Conservation (phyloP, 768 basidiomycete genomes). For the Sistotremastrum suecicum region DNA sequence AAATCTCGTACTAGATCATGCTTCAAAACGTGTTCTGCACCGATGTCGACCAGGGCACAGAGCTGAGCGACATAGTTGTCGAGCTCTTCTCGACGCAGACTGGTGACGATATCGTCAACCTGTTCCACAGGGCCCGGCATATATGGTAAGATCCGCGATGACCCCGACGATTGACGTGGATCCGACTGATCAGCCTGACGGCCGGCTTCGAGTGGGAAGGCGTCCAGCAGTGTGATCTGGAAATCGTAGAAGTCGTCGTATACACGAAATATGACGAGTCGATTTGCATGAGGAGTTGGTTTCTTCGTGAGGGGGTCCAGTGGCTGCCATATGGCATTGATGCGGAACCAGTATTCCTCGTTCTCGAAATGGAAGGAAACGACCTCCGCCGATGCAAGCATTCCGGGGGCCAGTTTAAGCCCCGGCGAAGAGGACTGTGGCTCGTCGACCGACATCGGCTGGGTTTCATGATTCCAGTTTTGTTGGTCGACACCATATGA, state of each 20-base stretch:
- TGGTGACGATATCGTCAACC: constrained; percentile 76
- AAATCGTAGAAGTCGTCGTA: constrained; percentile 99
- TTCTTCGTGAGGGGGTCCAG: constrained; percentile 46
- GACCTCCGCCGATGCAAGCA: constrained; percentile 76
- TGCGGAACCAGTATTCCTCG: constrained; percentile 95
- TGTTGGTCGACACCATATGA: not conserved
- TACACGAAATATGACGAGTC: constrained; percentile 81
- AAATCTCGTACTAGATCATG: constrained; percentile 72
- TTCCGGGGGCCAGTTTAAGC: constrained; percentile 59
- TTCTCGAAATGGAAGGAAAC: constrained; percentile 96
- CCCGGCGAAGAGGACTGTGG: constrained; percentile 27
- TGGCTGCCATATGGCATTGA: constrained; percentile 81
- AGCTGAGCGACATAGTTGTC: constrained; percentile 80
- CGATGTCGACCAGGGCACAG: constrained; percentile 50
- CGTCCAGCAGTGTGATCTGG: constrained; percentile 76
- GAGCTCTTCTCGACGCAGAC: constrained; percentile 65
- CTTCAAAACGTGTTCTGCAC: constrained; percentile 69
- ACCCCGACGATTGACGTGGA: constrained; percentile 20
- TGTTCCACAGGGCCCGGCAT: constrained; percentile 91
- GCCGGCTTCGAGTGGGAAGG: constrained; percentile 87
- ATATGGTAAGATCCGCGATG: constrained; percentile 71
- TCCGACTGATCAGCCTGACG: constrained; percentile 29
- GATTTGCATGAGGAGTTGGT: constrained; percentile 49
- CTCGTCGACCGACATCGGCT: constrained; percentile 9
- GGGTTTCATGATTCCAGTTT: constrained; percentile 8